A percentile compares a stretch with the other conserved stretches of the same genome.
Conservation (phyloP, 176 grass and related monocot species). For the Avena insularis region DNA sequence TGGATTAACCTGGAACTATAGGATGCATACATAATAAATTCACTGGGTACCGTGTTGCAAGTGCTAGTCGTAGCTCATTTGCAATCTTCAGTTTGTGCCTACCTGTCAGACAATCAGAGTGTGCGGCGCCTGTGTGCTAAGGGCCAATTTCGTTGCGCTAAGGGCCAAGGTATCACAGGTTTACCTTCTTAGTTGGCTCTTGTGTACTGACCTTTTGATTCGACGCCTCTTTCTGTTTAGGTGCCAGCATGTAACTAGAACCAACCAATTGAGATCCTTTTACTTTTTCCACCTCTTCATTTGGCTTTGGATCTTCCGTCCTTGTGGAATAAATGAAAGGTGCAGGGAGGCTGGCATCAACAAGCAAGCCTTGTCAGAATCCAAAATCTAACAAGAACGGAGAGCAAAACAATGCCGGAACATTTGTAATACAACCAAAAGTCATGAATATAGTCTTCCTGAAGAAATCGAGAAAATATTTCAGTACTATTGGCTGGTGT, state of each 20-base stretch:
- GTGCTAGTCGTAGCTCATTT: neutral
- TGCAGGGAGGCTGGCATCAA: constrained; percentile 37
- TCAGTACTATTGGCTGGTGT: neutral
- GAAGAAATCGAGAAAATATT: neutral
- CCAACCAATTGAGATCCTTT: constrained; percentile 46
- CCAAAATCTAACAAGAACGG: constrained; percentile 1
- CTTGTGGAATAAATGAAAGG: constrained; percentile 30
- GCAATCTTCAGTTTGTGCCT: neutral
- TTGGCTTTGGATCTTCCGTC: constrained; percentile 31
- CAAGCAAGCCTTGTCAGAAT: constrained; percentile 29
- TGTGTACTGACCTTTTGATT: constrained; percentile 37
- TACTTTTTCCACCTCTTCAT: constrained; percentile 42
- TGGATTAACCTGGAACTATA: constrained; percentile 53
- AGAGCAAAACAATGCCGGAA: constrained; percentile 4
- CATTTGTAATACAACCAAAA: constrained; percentile 24
- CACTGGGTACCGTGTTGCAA: neutral
- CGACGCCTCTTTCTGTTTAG: constrained; percentile 39
- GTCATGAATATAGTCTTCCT: constrained; percentile 14
- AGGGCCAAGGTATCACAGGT: neutral
- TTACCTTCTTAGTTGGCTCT: constrained; percentile 44
- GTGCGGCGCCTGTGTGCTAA: no score
- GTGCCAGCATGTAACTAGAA: constrained; percentile 31
- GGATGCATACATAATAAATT: neutral
- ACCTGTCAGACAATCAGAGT: no score
- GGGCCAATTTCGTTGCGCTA: constrained; percentile 25